phyloP scores from a whole-genome alignment of 306 rosid species.

The Prunus kanzakura region DNA sequence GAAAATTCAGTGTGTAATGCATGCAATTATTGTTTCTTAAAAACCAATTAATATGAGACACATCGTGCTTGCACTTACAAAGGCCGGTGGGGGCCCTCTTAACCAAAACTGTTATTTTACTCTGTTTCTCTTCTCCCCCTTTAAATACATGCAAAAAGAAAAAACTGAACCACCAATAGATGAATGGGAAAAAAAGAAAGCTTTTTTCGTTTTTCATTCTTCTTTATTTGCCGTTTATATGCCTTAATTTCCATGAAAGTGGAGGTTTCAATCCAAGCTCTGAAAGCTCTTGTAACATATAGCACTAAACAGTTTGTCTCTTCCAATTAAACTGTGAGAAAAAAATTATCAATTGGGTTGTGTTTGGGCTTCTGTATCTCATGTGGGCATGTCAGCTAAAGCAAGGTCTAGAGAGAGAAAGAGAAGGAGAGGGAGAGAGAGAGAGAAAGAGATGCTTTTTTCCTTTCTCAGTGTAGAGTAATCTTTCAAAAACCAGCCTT shows the following conservation, averaged over 20 bases:
- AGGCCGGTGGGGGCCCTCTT: constrained; percentile 35
- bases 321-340: constrained; percentile 13
- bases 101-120: constrained; percentile 19
- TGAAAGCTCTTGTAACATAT: not conserved
- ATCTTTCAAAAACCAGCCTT: constrained; percentile 45
- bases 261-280: not conserved
- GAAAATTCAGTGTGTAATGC: not conserved
- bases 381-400: constrained; percentile 50
- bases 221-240: not conserved
- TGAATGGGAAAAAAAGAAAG: not conserved
- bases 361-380: constrained; percentile 19
- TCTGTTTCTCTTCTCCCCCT: not conserved
- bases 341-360: constrained; percentile 3
- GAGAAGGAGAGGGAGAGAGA: constrained; percentile 5
- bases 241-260: constrained; percentile 8
- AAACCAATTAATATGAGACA: constrained; percentile 5
- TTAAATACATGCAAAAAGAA: constrained; percentile 17
- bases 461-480: constrained; percentile 36
- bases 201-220: not conserved
- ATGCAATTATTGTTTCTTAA: not conserved
- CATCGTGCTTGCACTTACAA: constrained; percentile 38
- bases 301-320: not conserved
- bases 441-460: constrained; percentile 15
- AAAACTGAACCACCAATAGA: not conserved
- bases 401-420: constrained; percentile 11